Percentiles rank a stretch among this genome's conserved stretches.
Evolutionary conservation across 179 eudicot species (phyloP).

Genomic region (Patellifolia procumbens): DNA sequence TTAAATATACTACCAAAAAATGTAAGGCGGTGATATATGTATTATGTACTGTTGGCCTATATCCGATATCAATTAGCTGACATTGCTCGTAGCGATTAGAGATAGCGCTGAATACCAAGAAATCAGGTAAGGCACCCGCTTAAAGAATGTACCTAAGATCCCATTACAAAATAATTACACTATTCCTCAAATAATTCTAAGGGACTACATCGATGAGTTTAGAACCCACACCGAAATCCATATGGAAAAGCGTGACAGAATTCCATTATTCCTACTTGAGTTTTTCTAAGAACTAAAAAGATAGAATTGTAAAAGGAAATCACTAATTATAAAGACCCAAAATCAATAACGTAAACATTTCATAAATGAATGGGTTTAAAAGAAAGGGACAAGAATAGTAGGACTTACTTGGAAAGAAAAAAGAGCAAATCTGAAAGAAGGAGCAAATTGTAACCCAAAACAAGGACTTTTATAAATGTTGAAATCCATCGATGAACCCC

Average conservation of each 20-base stretch:
- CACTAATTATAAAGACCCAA: constrained; percentile 10
- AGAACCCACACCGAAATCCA: constrained; percentile 11
- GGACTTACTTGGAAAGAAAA: constrained; percentile 45
- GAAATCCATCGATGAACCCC: constrained; percentile 65
- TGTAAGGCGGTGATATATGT: too few relatives aligned
- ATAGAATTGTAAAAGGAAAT: not conserved
- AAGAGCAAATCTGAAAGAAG: constrained; percentile 39
- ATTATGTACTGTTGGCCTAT: too few relatives aligned
- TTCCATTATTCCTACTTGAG: constrained; percentile 1
- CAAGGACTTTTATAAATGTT: constrained; percentile 53
- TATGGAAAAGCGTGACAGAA: constrained; percentile 18
- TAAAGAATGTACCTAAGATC: too few relatives aligned
- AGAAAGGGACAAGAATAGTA: not conserved
- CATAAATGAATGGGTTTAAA: not conserved
- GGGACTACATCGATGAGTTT: not conserved
- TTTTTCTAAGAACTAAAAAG: constrained; percentile 15
- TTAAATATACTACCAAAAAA: too few relatives aligned
- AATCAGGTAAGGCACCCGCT: too few relatives aligned
- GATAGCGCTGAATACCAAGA: too few relatives aligned
- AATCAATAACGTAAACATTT: not conserved
- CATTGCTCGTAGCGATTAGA: too few relatives aligned
- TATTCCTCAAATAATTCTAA: not conserved
- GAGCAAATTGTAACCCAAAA: constrained; percentile 32
- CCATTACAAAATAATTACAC: not conserved
- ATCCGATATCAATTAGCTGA: too few relatives aligned